Conservation (phyloP, 2,329 filamentous ascomycete genomes). For the Cladophialophora psammophila region DNA sequence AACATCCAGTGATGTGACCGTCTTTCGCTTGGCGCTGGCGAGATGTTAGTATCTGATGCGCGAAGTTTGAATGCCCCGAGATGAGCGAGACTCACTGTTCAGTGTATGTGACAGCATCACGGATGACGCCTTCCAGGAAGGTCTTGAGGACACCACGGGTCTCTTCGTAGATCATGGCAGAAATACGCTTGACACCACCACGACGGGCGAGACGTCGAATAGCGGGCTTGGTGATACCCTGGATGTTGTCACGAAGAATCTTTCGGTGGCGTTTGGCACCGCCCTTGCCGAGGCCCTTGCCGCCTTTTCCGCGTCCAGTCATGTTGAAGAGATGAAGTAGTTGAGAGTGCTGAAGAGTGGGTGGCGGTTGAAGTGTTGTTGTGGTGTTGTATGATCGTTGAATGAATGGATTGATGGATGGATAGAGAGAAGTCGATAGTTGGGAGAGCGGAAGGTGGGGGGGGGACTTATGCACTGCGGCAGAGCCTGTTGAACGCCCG, state of each 20-base stretch:
- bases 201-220: slow-evolving; percentile 98
- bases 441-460: slow-evolving; percentile 31
- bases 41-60: slow-evolving; percentile 75
- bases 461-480: slow-evolving; percentile 36
- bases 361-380: too few species aligned
- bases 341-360: slow-evolving; percentile 28
- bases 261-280: slow-evolving; percentile 99
- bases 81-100: slow-evolving; percentile 65
- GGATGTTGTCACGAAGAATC: slow-evolving; percentile 99
- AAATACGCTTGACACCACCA: slow-evolving; percentile 99
- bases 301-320: slow-evolving; percentile 82
- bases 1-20: slow-evolving; percentile 62
- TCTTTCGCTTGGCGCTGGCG: slow-evolving; percentile 68
- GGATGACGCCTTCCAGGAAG: slow-evolving; percentile 82
- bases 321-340: slow-evolving; percentile 54
- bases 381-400: slow-evolving; percentile 23
- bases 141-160: slow-evolving; percentile 81
- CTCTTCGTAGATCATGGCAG: slow-evolving; percentile 87
- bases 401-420: slow-evolving; percentile 22
- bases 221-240: slow-evolving; percentile 98
- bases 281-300: slow-evolving; percentile 97
- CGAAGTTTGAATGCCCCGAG: background rate
- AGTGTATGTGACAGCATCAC: slow-evolving; percentile 80
- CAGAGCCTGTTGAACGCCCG: slow-evolving; percentile 16
- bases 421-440: slow-evolving; percentile 24